A percentile compares a stretch with the other conserved stretches of the same genome.
Evolutionary conservation across 495 filamentous ascomycete genomes (phyloP).

Genomic region (Talaromyces thailandensis): DNA sequence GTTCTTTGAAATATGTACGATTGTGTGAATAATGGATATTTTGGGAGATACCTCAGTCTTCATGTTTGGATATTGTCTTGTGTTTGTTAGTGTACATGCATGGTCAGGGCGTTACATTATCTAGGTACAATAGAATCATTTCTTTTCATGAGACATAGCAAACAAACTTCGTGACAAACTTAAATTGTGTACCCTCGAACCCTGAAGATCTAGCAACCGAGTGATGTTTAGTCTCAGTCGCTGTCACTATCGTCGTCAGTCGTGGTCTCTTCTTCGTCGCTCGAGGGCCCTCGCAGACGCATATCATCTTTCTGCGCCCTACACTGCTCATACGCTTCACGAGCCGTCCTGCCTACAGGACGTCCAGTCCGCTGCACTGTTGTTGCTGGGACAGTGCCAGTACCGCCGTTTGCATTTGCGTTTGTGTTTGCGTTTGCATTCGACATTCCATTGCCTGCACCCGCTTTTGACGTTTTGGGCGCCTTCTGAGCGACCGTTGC

Average conservation of each 20-base stretch:
- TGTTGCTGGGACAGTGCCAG: not conserved
- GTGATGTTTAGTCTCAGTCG: not conserved
- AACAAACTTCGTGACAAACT: not conserved
- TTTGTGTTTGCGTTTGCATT: not conserved
- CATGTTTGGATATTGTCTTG: not conserved
- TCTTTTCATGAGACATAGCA: not conserved
- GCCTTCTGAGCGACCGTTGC: not conserved
- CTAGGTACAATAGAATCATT: conserved; percentile 6
- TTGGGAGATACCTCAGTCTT: not conserved
- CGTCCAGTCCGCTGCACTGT: not conserved
- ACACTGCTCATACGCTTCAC: not conserved
- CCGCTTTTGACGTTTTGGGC: not conserved
- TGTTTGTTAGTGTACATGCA: not conserved
- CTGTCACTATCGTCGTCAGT: not conserved
- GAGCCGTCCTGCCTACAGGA: not conserved
- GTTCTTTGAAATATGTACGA: not conserved
- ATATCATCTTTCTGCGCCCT: not conserved
- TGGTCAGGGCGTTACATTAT: conserved; percentile 9
- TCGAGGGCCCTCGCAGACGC: not conserved
- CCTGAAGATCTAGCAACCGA: not conserved
- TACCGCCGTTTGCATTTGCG: not conserved
- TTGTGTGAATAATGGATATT: conserved; percentile 1
- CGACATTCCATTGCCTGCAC: not conserved
- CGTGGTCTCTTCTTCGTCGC: not conserved
- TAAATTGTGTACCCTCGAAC: not conserved